Base-by-base conservation (phyloP, 257 asterid genomes). In the Rauvolfia tetraphylla region DNA sequence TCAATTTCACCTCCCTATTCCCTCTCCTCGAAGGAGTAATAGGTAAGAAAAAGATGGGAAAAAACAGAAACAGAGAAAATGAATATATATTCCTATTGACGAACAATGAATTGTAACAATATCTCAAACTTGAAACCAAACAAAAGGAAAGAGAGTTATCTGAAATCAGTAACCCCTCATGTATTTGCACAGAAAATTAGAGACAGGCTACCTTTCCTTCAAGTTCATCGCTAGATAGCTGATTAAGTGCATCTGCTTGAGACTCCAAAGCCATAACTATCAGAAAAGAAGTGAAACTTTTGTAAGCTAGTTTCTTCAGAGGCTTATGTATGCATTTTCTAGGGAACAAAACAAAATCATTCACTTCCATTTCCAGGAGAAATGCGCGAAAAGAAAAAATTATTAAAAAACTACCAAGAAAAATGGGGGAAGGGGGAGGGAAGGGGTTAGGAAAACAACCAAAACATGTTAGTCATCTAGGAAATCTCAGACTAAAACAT, bases 221-320 rank as follows among this genome's bases (percentile, higher is more conserved):
- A 80, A 95, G 98, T 83, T 95, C 99, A 79, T 95, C 99, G 75
- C 87, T 71, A 53, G 88, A 75, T 34, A 95, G 88, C 87, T 95
- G 94, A 81, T 86, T 88, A 59, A 92, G 90, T 46, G 97, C 97
- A 36, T 95, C 98, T 5, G 99, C 90, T 79, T 95, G 98, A 76
- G 97, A 90, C 84, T 95, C 99, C 99, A 95, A 88, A 5, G 90
- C 87, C 93, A 95, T 18, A 75, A 95, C 99, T 95, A 88, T 68
- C 75, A 66, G 75, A 79, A 58, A 75, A 51, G 12, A 54, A 68
- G 48, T 20, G 53, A 71, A 33, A 76, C 13, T 34, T 27, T 22
- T 58, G 76, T 79, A 73, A 84, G 79, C 38, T 57, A 10, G 68
- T 29, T 78, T 27, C 5, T 33, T 18, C 49, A 59, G 51, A 41